Percentiles rank a stretch among this genome's conserved stretches.
phyloP scores from a whole-genome alignment of 2,329 filamentous ascomycete genomes.

The Aspergillus brunneoviolaceus region DNA sequence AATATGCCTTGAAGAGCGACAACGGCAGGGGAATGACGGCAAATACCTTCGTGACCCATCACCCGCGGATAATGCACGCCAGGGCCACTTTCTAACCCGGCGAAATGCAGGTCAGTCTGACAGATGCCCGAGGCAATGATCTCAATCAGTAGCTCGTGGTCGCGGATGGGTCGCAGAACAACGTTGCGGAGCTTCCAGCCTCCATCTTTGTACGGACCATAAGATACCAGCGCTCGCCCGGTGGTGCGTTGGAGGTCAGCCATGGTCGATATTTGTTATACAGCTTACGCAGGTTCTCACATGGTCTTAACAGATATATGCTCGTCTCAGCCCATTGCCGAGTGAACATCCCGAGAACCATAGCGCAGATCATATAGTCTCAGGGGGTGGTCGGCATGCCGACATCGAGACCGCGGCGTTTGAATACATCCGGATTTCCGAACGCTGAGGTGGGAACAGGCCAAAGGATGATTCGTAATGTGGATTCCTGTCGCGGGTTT shows the following conservation, averaged over 20 bases:
- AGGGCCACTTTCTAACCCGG: constrained; percentile 36
- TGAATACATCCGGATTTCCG: constrained; percentile 1
- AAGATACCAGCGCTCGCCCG: constrained; percentile 14
- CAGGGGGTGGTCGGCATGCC: background rate
- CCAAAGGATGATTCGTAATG: no score
- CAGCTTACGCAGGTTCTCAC: background rate
- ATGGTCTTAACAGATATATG: background rate
- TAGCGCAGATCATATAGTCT: background rate
- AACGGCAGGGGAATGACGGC: background rate
- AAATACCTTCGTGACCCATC: constrained; percentile 54
- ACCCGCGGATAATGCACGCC: constrained; percentile 49
- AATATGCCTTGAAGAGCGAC: background rate
- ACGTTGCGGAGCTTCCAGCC: constrained; percentile 19
- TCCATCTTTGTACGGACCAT: constrained; percentile 13
- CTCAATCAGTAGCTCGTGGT: constrained; percentile 54
- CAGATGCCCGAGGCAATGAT: constrained; percentile 57
- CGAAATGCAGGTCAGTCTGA: constrained; percentile 55
- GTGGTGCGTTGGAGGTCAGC: background rate
- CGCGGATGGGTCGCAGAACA: constrained; percentile 14
- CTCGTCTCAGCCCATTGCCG: background rate
- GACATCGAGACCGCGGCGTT: background rate
- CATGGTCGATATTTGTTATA: background rate
- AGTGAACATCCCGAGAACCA: background rate
- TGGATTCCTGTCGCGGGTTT: no score
- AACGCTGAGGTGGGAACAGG: no score